Evolutionary conservation across 106 monocot species (phyloP), one percentile per base, ranked within the genome.

Genomic region (Amphibolis antarctica): DNA sequence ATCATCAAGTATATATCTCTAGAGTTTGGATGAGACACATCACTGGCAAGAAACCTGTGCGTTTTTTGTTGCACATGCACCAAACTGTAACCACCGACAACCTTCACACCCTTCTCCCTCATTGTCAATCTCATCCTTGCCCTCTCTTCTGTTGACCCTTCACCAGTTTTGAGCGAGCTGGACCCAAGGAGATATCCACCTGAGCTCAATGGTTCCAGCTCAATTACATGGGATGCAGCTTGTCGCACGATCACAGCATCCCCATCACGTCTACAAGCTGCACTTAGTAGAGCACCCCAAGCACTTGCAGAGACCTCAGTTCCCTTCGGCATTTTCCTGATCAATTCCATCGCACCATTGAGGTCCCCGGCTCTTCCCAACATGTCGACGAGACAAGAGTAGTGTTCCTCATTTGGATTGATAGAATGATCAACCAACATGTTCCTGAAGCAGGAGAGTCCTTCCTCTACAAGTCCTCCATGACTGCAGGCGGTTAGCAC

Each of bases 341-440:
- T 80, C 53, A 85, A 26, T 31, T 78, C 62, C 10, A 79, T 4
- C 12, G 88, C 87, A 6, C 67, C 66, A 10, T 71, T 47, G 1
- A 85, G 27, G 58, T 82, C 54, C 25, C 94, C 89, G 10, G 86
- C 76, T 69, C 94, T 69, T n/a, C 63, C 86, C 50, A 96, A 53
- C 94, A 96, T 96, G 68, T 96, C 94, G 9, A 82, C 72, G 11
- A 89, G 5, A 25, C 89, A 96, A 5, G 89, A 84, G 46, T 82
- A 86, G 66, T 89, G 89, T 70, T 84, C 81, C 26, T 69, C 12
- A 15, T 59, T 51, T 12, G 84, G 81, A 28, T 68, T 55, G 13
- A 86, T 57, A 7, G 44, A 66, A 9, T 47, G 46, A 45, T 81
- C 67, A 3, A 19, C 1, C 0, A 46, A 52, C 80, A 86, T 81